Base-by-base conservation (phyloP, 495 filamentous ascomycete genomes). In the Mytilinidion resinicola region DNA sequence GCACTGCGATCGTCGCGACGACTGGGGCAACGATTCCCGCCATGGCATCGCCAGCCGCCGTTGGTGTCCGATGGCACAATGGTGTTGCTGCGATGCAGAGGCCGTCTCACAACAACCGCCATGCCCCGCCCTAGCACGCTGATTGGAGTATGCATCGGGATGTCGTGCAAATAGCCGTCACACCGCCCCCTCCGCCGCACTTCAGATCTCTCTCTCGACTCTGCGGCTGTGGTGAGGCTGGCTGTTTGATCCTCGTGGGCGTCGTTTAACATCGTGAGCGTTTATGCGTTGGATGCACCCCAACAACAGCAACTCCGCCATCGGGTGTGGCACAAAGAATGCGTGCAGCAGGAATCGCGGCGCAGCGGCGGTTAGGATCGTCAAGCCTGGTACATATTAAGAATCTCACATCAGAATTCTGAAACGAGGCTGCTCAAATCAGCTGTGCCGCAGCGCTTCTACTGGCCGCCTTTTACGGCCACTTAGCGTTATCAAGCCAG, bases 241-340 rank as follows among this genome's bases (percentile, higher is more conserved):
- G 17, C 21, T 49, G 46, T 11, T 20, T 49, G 46, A 12, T n/a
- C 12, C n/a, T 12, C 11, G 11, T 49, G 3, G 46, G 50, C 20
- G 15, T 15, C 10, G 34, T 36, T 55, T 44, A 47, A 57, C 44
- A 57, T 56, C 57, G 46, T 19, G 53, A 46, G 43, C n/a, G 20
- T 49, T 64, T 47, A 61, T 61, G 57, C 57, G 12, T 60, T 61
- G 35, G 34, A 60, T 55, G 54, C 62, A 57, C 20, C 17, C 25
- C 47, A 3, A 7, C 21, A 44, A 53, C 17, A n/a, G 1, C 15
- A 6, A 49, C 21, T 12, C 12, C 19, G 33, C 46, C 42, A 46
- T 46, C 42, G 15, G 8, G 15, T 25, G 20, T n/a, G 19, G 33
- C 33, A 49, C 11, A 9, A 8, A 9, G 17, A 42, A 42, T 14